Conservation (phyloP, 768 basidiomycete species). For the Lyophyllum semitale region DNA sequence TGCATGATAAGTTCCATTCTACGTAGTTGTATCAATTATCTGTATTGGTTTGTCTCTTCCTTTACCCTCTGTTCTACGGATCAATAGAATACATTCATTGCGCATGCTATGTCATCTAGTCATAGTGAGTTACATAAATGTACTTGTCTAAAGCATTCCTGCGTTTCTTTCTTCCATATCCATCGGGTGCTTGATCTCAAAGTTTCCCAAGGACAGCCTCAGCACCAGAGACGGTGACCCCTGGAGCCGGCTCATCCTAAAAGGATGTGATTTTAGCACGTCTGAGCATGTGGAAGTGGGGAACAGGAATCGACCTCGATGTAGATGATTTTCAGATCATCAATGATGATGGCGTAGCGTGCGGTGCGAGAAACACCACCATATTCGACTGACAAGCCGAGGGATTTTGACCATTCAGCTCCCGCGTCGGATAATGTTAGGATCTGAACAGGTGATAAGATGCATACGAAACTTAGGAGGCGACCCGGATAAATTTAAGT, state of each 20-base stretch:
- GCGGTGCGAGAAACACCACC: conserved; percentile 54
- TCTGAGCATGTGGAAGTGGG: conserved; percentile 7
- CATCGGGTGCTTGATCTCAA: conserved; percentile 21
- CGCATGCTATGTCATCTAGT: background rate
- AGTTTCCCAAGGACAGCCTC: conserved; percentile 58
- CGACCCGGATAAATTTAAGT: background rate
- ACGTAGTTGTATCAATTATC: background rate
- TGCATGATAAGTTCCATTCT: background rate
- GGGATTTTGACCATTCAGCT: conserved; percentile 54
- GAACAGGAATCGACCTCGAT: conserved; percentile 45
- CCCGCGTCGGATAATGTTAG: conserved; percentile 56
- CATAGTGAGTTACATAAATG: conserved; percentile 2
- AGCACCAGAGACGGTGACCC: conserved; percentile 57
- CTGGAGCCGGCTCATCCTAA: conserved; percentile 52
- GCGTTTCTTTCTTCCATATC: conserved; percentile 1
- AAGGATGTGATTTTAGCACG: conserved; percentile 9
- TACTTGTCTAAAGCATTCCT: conserved; percentile 4
- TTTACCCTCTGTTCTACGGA: conserved; percentile 4
- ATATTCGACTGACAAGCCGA: conserved; percentile 60
- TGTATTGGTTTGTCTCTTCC: conserved; percentile 8
- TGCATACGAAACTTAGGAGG: background rate
- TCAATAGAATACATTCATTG: background rate
- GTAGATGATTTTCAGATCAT: conserved; percentile 71
- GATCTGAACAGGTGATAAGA: conserved; percentile 41
- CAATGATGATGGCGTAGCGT: conserved; percentile 66